Conservation (phyloP, 2,329 filamentous ascomycete species). For the Trichothecium roseum region DNA sequence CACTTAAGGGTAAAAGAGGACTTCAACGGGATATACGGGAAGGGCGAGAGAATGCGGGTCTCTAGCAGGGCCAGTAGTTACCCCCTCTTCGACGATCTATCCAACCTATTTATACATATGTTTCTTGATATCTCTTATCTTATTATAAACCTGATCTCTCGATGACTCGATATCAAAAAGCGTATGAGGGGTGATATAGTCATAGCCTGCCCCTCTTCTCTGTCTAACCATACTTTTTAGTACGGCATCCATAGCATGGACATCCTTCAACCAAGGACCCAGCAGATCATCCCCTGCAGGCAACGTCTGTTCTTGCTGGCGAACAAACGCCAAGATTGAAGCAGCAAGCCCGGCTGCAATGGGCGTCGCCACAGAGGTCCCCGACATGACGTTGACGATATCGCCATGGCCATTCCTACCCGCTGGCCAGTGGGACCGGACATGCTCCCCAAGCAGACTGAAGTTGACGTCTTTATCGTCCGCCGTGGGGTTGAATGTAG, state of each 20-base stretch:
- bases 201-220: conserved; percentile 1
- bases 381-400: not conserved
- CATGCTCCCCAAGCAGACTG: conserved; percentile 5
- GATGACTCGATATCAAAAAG: not conserved
- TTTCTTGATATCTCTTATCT: not conserved
- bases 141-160: not conserved
- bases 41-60: too few species aligned
- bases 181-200: conserved; percentile 1
- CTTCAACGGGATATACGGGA: too few species aligned
- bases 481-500: conserved; percentile 8
- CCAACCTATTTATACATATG: conserved; percentile 1
- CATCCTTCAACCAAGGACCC: not conserved
- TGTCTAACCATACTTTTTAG: conserved; percentile 1
- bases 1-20: too few species aligned
- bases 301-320: not conserved
- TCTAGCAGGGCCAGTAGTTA: too few species aligned
- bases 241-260: conserved; percentile 4
- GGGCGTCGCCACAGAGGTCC: conserved; percentile 9
- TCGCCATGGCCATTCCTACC: not conserved
- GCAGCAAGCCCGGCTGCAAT: conserved; percentile 8
- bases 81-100: too few species aligned
- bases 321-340: conserved; percentile 4
- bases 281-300: not conserved
- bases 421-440: conserved; percentile 6
- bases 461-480: conserved; percentile 1